These are phyloP conservation scores for Leersia perrieri DNA, from an alignment of 176 grass and related monocot genomes.

Conservation along the genomic window DNA sequence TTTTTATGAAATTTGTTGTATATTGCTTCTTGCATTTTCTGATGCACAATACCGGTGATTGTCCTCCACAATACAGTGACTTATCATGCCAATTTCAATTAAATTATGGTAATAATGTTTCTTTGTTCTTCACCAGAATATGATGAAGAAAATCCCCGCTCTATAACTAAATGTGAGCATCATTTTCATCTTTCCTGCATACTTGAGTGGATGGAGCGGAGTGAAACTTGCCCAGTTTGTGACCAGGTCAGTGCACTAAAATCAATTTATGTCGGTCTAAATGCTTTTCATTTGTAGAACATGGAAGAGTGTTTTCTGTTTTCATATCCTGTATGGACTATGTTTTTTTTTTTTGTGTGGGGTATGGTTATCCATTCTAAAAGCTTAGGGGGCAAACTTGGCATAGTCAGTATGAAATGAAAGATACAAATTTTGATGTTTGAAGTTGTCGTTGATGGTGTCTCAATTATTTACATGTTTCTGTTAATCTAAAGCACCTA, in stretches of 20 bases:
- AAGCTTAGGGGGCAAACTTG: neutral
- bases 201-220: slow-evolving; percentile 83
- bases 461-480: neutral
- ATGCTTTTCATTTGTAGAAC: neutral
- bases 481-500: neutral
- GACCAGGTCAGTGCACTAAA: slow-evolving; percentile 49
- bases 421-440: neutral
- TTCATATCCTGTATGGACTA: neutral
- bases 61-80: neutral
- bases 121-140: slow-evolving; percentile 53
- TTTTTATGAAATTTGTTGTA: neutral
- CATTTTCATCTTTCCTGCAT: slow-evolving; percentile 75
- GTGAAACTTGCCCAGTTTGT: slow-evolving; percentile 68
- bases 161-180: slow-evolving; percentile 60
- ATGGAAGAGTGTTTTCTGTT: neutral
- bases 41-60: neutral
- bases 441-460: neutral
- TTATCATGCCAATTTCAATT: neutral
- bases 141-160: slow-evolving; percentile 60
- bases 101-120: slow-evolving; percentile 12
- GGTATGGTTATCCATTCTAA: neutral
- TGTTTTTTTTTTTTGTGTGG: neutral
- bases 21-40: neutral
- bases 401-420: neutral
- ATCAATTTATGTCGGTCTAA: neutral